Evolutionary conservation across 441 rosid species (phyloP).

Genomic region (Gossypium gossypioides): DNA sequence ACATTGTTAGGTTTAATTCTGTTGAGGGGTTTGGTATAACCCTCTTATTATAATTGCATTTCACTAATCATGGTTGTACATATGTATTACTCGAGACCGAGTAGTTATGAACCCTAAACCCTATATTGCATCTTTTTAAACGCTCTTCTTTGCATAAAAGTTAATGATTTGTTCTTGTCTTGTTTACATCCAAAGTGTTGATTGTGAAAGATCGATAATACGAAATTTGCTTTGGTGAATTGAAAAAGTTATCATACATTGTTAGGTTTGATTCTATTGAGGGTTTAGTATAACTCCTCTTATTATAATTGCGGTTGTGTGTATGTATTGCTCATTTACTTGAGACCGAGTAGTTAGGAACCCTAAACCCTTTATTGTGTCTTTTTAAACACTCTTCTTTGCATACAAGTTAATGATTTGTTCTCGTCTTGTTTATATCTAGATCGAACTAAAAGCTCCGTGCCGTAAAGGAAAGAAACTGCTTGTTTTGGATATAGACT

Average conservation of each 20-base stretch:
- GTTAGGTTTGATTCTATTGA: neutral
- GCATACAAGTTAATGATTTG: neutral
- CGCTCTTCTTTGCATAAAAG: neutral
- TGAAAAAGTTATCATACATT: neutral
- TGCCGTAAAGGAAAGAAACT: conserved; percentile 83
- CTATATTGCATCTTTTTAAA: neutral
- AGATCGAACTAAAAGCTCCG: conserved; percentile 65
- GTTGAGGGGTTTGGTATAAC: neutral
- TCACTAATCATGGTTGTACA: neutral
- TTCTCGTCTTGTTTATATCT: conserved; percentile 12
- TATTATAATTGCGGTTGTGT: neutral
- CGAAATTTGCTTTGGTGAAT: neutral
- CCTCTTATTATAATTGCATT: neutral
- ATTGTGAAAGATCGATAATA: neutral
- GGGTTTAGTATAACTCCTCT: neutral
- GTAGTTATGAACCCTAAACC: no score
- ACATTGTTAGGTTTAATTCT: neutral
- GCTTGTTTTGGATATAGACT: conserved; percentile 90
- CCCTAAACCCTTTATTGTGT: neutral
- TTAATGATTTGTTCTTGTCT: neutral
- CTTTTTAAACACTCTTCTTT: neutral
- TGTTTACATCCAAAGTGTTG: conserved; percentile 17
- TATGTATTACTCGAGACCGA: neutral
- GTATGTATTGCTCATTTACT: neutral
- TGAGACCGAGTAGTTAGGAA: no score